Conservation (phyloP, 2,329 filamentous ascomycete species). For the Hypoxylon sp. region DNA sequence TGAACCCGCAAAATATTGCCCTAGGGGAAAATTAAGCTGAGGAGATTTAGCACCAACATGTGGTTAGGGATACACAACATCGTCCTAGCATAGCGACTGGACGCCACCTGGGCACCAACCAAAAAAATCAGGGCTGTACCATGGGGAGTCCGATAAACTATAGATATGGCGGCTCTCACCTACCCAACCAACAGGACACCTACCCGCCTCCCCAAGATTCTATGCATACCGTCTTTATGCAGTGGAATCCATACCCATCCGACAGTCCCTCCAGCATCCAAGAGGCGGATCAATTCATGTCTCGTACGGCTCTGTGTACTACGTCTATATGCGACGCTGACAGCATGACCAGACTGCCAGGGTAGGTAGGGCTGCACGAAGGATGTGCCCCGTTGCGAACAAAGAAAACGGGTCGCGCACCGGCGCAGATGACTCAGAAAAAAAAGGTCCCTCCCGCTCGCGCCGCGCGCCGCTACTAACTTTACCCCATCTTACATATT, state of each 20-base stretch:
- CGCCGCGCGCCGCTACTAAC: neutral
- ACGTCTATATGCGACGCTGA: slow-evolving; percentile 23
- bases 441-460: neutral
- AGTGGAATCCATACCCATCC: slow-evolving; percentile 2
- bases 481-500: slow-evolving; percentile 1
- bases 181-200: slow-evolving; percentile 12
- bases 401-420: slow-evolving; percentile 2
- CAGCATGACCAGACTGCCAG: slow-evolving; percentile 19
- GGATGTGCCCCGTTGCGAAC: neutral
- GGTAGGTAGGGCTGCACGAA: neutral
- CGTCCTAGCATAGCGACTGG: neutral
- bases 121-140: neutral
- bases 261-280: neutral
- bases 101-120: neutral
- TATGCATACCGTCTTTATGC: neutral
- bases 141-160: neutral
- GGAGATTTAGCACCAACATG: neutral
- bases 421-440: slow-evolving; percentile 23
- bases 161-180: slow-evolving; percentile 19
- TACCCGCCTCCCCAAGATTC: slow-evolving; percentile 1
- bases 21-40: neutral
- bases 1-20: neutral
- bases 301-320: slow-evolving; percentile 1
- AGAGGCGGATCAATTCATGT: slow-evolving; percentile 17
- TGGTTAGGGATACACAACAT: slow-evolving; percentile 10